Evolutionary conservation across 331 rosid genomes (phyloP), one percentile per base, ranked within the genome.

Genomic region (Phaseolus coccineus): DNA sequence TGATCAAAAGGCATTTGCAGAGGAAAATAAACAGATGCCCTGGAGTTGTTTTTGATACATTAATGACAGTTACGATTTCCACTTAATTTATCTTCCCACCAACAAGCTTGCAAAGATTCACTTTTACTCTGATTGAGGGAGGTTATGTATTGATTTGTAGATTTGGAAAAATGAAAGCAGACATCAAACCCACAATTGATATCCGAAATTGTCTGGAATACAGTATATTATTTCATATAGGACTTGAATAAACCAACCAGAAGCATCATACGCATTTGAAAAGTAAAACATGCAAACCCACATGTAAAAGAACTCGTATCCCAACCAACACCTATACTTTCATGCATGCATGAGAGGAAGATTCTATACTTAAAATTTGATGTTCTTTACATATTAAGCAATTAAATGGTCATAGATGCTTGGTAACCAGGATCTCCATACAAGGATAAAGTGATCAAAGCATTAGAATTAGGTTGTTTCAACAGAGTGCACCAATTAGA

Each of bases 201-300:
- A 50, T 59, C 42, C 37, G 66, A 71, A 14, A 67, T 71, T 53
- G 27, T 58, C 77, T 13, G 28, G 70, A 77, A 55, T 14, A 44
- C 39, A 40, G 27, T 25, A 71, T 68, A 35, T 42, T 61, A 65
- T 69, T 63, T 46, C 24, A 19, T 67, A 33, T 33, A 44, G 35
- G 55, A 76, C 71, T 39, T 24, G 62, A 24, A 51, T 15, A 79
- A 64, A 55, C 24, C 50, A 80, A 50, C 74, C 33, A 79, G 40
- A 46, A 16, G 22, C 28, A 28, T 39, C 57, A 67, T 69, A 28
- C 67, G 40, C 44, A 59, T 30, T 68, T 50, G 42, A 50, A 37
- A 19, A 40, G 61, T 44, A 48, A 74, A 61, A 51, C 31, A 73
- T 5, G 77, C 5, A 80, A 71, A 46, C 44, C 53, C 66, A 31